Evolutionary conservation across 352 stramenopile genomes (phyloP).

Genomic region (Elongisporangium senticosum): DNA sequence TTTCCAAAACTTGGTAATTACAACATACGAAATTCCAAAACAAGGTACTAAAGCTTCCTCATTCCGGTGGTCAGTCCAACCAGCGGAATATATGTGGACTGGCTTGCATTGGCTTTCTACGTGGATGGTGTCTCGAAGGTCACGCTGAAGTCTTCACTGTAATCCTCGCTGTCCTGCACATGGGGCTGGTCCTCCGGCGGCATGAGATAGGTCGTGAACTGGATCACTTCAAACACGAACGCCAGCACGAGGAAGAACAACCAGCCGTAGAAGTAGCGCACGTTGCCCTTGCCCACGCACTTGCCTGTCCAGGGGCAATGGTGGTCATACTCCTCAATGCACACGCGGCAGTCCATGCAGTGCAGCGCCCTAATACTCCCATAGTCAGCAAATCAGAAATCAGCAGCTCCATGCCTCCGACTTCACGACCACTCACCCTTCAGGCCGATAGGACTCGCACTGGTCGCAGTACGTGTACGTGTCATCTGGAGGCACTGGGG

Average conservation of each 20-base stretch:
- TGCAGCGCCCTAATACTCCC: slow-evolving; percentile 50
- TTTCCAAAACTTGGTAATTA: neutral
- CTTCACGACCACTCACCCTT: slow-evolving; percentile 28
- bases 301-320: slow-evolving; percentile 93
- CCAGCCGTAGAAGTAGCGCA: slow-evolving; percentile 82
- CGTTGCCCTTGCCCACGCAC: slow-evolving; percentile 79
- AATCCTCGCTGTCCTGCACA: slow-evolving; percentile 11
- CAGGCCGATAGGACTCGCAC: slow-evolving; percentile 71
- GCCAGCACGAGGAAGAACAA: slow-evolving; percentile 80
- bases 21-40: neutral
- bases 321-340: slow-evolving; percentile 87
- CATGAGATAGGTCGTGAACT: slow-evolving; percentile 83
- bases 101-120: neutral
- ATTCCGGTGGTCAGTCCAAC: neutral
- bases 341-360: slow-evolving; percentile 85
- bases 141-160: neutral
- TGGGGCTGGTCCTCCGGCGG: slow-evolving; percentile 43
- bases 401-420: neutral
- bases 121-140: neutral
- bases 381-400: neutral
- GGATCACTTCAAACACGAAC: slow-evolving; percentile 86
- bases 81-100: neutral
- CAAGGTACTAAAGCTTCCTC: neutral
- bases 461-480: slow-evolving; percentile 77
- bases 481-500: slow-evolving; percentile 32